Conservation (phyloP, 495 filamentous ascomycete genomes). For the Terfezia claveryi region DNA sequence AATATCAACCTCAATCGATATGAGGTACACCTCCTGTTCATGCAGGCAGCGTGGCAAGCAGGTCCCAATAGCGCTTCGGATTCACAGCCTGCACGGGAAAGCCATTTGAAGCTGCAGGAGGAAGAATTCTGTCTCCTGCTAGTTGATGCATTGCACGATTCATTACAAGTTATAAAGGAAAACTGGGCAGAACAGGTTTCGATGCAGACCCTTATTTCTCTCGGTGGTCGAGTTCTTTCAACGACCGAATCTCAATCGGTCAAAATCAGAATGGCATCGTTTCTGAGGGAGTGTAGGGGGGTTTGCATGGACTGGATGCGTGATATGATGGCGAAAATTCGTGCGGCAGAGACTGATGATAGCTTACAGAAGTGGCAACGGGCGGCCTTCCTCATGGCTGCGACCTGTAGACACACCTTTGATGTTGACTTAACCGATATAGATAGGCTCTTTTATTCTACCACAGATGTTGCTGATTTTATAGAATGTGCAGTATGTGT, state of each 20-base stretch:
- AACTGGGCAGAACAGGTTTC: slow-evolving; percentile 30
- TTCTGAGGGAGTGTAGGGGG: background rate
- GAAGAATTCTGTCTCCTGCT: no score
- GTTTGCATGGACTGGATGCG: background rate
- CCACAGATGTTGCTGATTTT: slow-evolving; percentile 20
- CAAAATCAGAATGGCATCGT: slow-evolving; percentile 1
- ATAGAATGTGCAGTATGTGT: slow-evolving; percentile 22
- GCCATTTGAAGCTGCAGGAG: background rate
- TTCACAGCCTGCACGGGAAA: background rate
- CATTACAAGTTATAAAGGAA: slow-evolving; percentile 10
- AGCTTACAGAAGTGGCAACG: background rate
- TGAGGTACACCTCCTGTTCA: slow-evolving; percentile 25
- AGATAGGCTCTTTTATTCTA: slow-evolving; percentile 5
- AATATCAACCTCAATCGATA: slow-evolving; percentile 27
- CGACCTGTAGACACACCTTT: slow-evolving; percentile 21
- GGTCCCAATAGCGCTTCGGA: background rate
- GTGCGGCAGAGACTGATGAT: background rate
- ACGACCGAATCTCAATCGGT: slow-evolving; percentile 1
- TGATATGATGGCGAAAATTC: background rate
- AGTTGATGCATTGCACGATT: no score
- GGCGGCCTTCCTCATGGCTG: slow-evolving; percentile 5
- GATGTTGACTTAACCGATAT: slow-evolving; percentile 17
- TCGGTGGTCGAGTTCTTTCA: slow-evolving; percentile 22
- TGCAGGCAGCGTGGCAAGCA: slow-evolving; percentile 30
- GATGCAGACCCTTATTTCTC: slow-evolving; percentile 20